A percentile compares a stretch with the other conserved stretches of the same genome.
phyloP scores from a whole-genome alignment of 306 rosid species.

The Datisca glomerata region DNA sequence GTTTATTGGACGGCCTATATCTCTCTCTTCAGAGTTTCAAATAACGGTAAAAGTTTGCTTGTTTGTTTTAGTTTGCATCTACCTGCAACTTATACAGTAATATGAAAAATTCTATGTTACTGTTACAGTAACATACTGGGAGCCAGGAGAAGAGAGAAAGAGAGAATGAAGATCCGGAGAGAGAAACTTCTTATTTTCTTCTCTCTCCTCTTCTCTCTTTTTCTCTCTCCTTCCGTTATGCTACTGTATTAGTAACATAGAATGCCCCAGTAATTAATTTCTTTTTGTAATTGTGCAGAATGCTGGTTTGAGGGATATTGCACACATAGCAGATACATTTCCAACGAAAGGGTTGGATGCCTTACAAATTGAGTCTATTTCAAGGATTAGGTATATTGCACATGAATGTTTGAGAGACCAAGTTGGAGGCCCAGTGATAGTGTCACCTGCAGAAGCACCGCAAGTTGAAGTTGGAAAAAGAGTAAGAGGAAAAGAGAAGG shows the following conservation, averaged over 20 bases:
- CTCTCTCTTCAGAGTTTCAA: constrained; percentile 94
- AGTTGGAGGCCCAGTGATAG: constrained; percentile 59
- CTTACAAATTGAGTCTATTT: constrained; percentile 66
- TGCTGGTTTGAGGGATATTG: constrained; percentile 92
- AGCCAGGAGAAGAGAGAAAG: too few species aligned
- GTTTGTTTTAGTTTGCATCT: constrained; percentile 10
- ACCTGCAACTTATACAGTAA: too few species aligned
- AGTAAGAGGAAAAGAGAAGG: constrained; percentile 86
- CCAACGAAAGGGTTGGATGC: constrained; percentile 78
- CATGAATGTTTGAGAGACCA: constrained; percentile 96
- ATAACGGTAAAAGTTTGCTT: constrained; percentile 68
- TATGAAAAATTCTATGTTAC: too few species aligned
- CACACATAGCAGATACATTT: constrained; percentile 83
- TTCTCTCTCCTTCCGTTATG: too few species aligned
- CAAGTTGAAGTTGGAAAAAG: constrained; percentile 73
- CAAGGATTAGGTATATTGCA: constrained; percentile 70
- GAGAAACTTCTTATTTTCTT: too few species aligned
- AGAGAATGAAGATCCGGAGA: too few species aligned
- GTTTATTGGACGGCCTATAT: constrained; percentile 95
- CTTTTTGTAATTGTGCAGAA: constrained; percentile 43
- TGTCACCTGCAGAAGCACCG: constrained; percentile 33
- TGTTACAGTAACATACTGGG: too few species aligned
- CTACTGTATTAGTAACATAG: too few species aligned
- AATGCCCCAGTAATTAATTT: too few species aligned
- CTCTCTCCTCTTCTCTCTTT: too few species aligned